These are phyloP conservation scores for Pyrenopolyporus hunteri DNA, from an alignment of 495 filamentous ascomycete genomes.

Conservation along the genomic window DNA sequence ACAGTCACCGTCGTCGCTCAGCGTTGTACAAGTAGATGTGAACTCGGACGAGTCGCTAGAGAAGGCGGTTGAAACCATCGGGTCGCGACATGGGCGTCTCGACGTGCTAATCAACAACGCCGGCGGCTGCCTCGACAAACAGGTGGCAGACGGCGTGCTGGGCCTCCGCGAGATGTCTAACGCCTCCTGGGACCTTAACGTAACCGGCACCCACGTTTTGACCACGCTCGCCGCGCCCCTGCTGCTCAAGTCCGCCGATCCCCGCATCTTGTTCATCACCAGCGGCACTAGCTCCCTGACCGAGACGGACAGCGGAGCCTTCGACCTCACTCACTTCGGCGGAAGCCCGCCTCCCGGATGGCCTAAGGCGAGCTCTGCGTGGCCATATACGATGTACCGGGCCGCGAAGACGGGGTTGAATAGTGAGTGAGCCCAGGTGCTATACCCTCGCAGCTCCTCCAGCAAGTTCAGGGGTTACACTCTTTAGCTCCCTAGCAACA, in stretches of 20 bases:
- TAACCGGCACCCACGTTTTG: constrained; percentile 54
- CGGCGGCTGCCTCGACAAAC: constrained; percentile 48
- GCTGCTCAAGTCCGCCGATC: constrained; percentile 50
- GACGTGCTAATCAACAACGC: constrained; percentile 63
- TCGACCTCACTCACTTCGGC: constrained; percentile 37
- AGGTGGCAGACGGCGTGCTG: constrained; percentile 33
- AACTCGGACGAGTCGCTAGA: constrained; percentile 59
- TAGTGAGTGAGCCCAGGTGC: constrained; percentile 28
- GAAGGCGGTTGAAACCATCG: constrained; percentile 45
- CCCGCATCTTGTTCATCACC: constrained; percentile 58
- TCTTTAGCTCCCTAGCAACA: background rate
- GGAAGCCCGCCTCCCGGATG: constrained; percentile 52
- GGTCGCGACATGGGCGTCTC: constrained; percentile 48
- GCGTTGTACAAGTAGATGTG: constrained; percentile 56
- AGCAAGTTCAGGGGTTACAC: background rate
- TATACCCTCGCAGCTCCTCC: background rate
- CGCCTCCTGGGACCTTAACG: constrained; percentile 57
- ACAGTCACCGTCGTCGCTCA: constrained; percentile 43
- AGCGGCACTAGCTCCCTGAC: constrained; percentile 55
- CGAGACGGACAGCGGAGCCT: constrained; percentile 42
- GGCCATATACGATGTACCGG: constrained; percentile 52
- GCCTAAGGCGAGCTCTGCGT: constrained; percentile 25
- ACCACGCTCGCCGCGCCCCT: constrained; percentile 55
- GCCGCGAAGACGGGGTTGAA: constrained; percentile 65
- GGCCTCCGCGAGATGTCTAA: constrained; percentile 53